These are phyloP conservation scores for Lipomyces anomalus DNA, from an alignment of 805 yeast genomes.

Conservation along the genomic window DNA sequence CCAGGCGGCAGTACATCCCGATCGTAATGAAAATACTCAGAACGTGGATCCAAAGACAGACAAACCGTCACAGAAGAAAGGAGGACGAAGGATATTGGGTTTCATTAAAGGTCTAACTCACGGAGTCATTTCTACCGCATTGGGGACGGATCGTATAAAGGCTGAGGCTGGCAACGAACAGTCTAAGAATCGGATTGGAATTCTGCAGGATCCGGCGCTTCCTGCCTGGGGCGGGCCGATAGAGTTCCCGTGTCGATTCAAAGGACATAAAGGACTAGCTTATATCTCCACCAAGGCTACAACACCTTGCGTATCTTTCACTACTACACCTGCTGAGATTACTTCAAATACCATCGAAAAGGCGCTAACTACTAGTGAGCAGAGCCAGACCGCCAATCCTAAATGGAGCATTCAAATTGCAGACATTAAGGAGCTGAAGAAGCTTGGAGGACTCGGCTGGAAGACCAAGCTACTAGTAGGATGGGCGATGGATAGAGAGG, in stretches of 20 bases:
- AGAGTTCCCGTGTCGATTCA: constrained; percentile 3
- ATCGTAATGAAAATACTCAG: neutral
- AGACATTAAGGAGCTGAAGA: constrained; percentile 5
- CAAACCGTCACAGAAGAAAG: no score
- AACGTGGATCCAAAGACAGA: neutral
- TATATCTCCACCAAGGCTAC: neutral
- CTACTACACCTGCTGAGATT: no score
- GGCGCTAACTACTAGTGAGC: no score
- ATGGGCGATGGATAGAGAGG: constrained; percentile 9
- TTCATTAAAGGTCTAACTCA: constrained; percentile 3
- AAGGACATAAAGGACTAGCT: constrained; percentile 8
- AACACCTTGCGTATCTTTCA: constrained; percentile 2
- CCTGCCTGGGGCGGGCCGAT: neutral
- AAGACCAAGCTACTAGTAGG: constrained; percentile 12
- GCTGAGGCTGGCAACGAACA: constrained; percentile 8
- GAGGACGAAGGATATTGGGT: constrained; percentile 2
- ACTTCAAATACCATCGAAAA: no score
- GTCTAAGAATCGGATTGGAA: constrained; percentile 7
- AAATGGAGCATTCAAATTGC: constrained; percentile 5
- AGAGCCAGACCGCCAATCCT: no score
- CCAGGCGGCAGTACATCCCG: constrained; percentile 1
- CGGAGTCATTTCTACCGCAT: constrained; percentile 1
- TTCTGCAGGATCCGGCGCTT: neutral
- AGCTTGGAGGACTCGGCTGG: constrained; percentile 15
- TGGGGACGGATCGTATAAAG: constrained; percentile 5